Evolutionary conservation across 2,329 filamentous ascomycete species (phyloP).

Genomic region (Zelopaecilomyces penicillatus): DNA sequence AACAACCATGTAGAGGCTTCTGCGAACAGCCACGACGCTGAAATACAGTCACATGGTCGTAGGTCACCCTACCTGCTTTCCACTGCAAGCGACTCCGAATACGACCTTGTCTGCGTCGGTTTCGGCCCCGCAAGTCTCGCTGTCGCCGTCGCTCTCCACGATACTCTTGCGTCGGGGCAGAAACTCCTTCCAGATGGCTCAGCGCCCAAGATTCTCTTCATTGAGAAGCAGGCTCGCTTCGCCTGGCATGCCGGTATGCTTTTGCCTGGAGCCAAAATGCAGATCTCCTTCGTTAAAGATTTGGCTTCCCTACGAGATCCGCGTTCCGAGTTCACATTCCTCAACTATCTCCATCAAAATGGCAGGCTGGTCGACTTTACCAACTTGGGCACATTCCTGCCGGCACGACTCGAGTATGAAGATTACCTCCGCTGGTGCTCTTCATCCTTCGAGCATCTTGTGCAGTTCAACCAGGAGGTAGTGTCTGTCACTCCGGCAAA

Average conservation of each 20-base stretch:
- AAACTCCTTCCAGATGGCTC: slow-evolving; percentile 31
- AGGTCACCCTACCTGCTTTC: slow-evolving; percentile 32
- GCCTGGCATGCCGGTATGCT: slow-evolving; percentile 96
- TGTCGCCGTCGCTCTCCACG: slow-evolving; percentile 81
- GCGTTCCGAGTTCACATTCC: slow-evolving; percentile 83
- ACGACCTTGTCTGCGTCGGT: slow-evolving; percentile 83
- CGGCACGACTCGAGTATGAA: slow-evolving; percentile 81
- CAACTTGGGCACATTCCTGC: slow-evolving; percentile 83
- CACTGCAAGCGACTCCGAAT: slow-evolving; percentile 53
- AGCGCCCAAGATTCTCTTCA: slow-evolving; percentile 68
- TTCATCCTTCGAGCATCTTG: slow-evolving; percentile 62
- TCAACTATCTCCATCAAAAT: slow-evolving; percentile 85
- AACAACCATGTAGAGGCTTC: slow-evolving; percentile 11
- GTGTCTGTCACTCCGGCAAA: slow-evolving; percentile 56
- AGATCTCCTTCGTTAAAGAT: slow-evolving; percentile 96
- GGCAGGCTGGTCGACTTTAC: slow-evolving; percentile 80
- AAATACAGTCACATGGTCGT: not conserved
- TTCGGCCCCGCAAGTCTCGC: slow-evolving; percentile 89
- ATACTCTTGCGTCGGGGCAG: slow-evolving; percentile 52
- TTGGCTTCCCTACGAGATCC: slow-evolving; percentile 84
- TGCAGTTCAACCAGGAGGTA: slow-evolving; percentile 73
- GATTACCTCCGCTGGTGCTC: slow-evolving; percentile 95
- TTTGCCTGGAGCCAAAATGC: slow-evolving; percentile 87
- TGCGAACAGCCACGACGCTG: slow-evolving; percentile 9
- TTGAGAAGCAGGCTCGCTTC: slow-evolving; percentile 78